A percentile compares a stretch with the other conserved stretches of the same genome.
Conservation (phyloP, 306 rosid genomes). For the Dryas alaskensis region DNA sequence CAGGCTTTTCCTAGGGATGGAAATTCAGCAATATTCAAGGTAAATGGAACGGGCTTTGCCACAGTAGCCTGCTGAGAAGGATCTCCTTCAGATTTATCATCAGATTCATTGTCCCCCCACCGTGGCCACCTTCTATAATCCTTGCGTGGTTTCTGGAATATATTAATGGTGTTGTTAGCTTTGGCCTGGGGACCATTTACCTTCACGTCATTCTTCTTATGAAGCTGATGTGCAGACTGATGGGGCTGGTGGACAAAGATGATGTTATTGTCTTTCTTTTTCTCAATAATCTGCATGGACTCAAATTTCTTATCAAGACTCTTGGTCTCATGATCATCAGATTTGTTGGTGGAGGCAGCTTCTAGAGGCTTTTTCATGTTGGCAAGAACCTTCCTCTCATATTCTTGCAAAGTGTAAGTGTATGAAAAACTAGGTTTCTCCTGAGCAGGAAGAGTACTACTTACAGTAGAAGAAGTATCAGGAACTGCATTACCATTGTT, state of each 20-base stretch:
- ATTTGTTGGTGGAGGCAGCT: neutral
- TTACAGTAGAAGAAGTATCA: neutral
- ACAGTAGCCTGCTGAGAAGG: neutral
- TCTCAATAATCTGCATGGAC: neutral
- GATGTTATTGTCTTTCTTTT: neutral
- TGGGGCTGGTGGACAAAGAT: neutral
- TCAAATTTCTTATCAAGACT: neutral
- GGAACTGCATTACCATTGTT: neutral
- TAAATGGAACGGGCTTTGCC: neutral
- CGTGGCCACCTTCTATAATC: neutral
- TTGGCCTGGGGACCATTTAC: too few relatives aligned
- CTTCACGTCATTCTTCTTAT: neutral
- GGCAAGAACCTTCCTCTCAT: neutral
- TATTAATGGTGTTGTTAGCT: too few relatives aligned
- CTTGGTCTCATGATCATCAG: neutral
- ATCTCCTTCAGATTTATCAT: neutral
- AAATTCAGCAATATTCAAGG: neutral
- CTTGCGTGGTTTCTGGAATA: too few relatives aligned
- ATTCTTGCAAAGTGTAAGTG: neutral
- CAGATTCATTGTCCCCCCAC: neutral
- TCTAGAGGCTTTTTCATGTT: neutral
- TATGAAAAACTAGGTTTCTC: neutral
- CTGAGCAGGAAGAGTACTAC: neutral
- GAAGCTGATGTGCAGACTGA: neutral
- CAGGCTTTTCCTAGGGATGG: constrained; percentile 1